Conservation (phyloP, 2,329 filamentous ascomycete species). For the Microdochium trichocladiopsis region DNA sequence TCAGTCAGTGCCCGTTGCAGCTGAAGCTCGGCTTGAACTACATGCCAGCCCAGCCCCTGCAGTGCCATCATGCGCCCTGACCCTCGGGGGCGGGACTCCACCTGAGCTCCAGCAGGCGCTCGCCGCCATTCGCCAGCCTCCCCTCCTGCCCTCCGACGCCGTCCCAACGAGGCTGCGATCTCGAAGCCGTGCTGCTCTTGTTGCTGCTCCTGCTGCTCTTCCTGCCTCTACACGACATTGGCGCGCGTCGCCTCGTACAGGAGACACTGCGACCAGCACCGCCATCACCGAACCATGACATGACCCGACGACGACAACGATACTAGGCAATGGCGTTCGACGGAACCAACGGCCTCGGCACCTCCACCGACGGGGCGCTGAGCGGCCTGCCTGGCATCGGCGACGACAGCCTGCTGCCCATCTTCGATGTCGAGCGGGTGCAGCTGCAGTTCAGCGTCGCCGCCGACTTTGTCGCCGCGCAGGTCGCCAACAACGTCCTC, state of each 20-base stretch:
- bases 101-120: neutral
- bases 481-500: conserved; percentile 95
- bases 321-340: conserved; percentile 58
- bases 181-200: neutral
- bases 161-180: neutral
- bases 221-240: neutral
- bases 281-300: neutral
- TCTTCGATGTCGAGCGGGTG: conserved; percentile 91
- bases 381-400: conserved; percentile 34
- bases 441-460: conserved; percentile 92
- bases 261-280: neutral
- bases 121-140: conserved; percentile 1
- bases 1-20: too few species aligned
- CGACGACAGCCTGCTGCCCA: conserved; percentile 62
- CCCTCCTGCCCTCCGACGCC: neutral
- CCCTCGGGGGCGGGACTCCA: neutral
- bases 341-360: conserved; percentile 65
- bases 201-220: too few species aligned
- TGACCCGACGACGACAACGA: neutral
- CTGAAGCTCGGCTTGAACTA: too few species aligned
- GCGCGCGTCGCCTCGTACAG: neutral
- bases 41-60: neutral
- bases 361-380: conserved; percentile 51
- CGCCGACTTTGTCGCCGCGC: conserved; percentile 90
- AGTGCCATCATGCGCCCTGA: neutral